Conservation (phyloP, 805 yeast genomes). For the Candida ovalis region DNA sequence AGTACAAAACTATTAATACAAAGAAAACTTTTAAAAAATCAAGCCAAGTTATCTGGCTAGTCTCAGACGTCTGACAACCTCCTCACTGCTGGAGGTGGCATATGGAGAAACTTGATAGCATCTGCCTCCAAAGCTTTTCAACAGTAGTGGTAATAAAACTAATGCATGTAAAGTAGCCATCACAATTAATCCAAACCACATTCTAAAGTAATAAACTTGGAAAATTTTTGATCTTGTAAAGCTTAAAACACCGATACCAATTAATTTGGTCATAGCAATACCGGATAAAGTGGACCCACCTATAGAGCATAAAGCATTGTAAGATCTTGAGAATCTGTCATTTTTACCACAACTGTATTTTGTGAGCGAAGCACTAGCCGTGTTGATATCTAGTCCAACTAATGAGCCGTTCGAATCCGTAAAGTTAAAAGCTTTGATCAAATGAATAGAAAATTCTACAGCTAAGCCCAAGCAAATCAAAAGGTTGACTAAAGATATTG, state of each 20-base stretch:
- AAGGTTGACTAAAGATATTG: conserved; percentile 83
- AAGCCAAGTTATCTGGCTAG: conserved; percentile 4
- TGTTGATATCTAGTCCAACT: conserved; percentile 1
- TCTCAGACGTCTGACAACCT: conserved; percentile 21
- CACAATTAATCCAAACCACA: conserved; percentile 83
- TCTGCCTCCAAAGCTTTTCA: conserved; percentile 61
- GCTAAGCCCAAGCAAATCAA: conserved; percentile 91
- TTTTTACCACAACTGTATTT: conserved; percentile 2
- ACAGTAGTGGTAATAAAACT: conserved; percentile 70
- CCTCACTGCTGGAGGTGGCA: conserved; percentile 22
- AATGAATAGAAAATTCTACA: conserved; percentile 89
- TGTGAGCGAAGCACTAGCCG: conserved; percentile 2
- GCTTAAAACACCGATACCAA: conserved; percentile 84
- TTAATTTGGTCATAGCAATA: conserved; percentile 80
- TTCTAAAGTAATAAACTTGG: conserved; percentile 86
- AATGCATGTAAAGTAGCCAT: conserved; percentile 79
- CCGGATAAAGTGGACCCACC: conserved; percentile 92
- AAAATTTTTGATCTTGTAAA: conserved; percentile 86
- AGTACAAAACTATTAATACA: no score
- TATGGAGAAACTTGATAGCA: conserved; percentile 35
- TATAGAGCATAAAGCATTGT: conserved; percentile 65
- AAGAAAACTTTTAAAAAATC: not conserved
- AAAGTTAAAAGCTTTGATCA: conserved; percentile 69
- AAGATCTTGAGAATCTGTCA: conserved; percentile 34
- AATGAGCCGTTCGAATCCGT: conserved; percentile 9